These are phyloP conservation scores for Globisporangium canariense DNA, from an alignment of 352 stramenopile genomes.

Conservation along the genomic window DNA sequence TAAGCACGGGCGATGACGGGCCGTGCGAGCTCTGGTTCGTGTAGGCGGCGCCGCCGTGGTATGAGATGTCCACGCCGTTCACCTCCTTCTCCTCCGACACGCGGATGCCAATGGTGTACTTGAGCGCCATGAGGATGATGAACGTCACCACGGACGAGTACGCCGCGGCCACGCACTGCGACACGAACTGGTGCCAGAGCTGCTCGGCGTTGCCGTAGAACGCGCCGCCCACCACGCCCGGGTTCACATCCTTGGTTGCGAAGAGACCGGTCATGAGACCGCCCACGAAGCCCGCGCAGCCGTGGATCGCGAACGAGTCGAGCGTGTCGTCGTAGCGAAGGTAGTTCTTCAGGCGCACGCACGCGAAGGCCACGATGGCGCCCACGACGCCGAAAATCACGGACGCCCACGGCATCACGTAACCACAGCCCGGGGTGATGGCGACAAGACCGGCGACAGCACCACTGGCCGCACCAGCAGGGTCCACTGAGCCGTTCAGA, in stretches of 20 bases:
- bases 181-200: conserved; percentile 28
- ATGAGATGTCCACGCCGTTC: conserved; percentile 73
- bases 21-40: conserved; percentile 39
- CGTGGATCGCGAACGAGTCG: conserved; percentile 79
- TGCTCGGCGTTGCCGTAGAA: conserved; percentile 31
- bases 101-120: conserved; percentile 65
- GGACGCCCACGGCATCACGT: conserved; percentile 64
- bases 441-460: conserved; percentile 60
- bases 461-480: conserved; percentile 55
- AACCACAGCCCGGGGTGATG: conserved; percentile 72
- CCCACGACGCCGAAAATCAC: conserved; percentile 71
- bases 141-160: conserved; percentile 72
- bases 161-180: conserved; percentile 37
- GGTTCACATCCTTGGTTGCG: conserved; percentile 36
- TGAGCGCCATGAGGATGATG: conserved; percentile 67
- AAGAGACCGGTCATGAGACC: conserved; percentile 72
- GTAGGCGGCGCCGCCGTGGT: conserved; percentile 72
- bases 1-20: conserved; percentile 26
- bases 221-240: conserved; percentile 22
- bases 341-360: conserved; percentile 60
- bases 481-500: conserved; percentile 52
- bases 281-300: conserved; percentile 55
- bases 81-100: conserved; percentile 79
- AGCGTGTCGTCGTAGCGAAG: conserved; percentile 79
- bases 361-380: conserved; percentile 45